Conservation (phyloP, 345 rosid species). For the Anastatica hierochuntica region DNA sequence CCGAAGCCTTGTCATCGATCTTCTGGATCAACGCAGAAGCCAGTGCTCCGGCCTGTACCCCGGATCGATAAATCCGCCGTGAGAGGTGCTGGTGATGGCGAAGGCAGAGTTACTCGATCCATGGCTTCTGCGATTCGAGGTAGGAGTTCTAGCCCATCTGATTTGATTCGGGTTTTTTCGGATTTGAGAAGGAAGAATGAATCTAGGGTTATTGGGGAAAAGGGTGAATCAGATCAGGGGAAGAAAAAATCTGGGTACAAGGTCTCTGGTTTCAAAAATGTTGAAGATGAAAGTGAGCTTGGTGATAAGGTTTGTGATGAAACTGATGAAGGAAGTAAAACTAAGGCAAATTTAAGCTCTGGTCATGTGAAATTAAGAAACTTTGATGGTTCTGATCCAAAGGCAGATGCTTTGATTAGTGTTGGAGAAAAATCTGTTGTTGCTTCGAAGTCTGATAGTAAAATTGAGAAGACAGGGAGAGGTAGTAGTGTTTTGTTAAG, state of each 20-base stretch:
- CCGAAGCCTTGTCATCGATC: conserved; percentile 28
- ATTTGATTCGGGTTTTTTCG: conserved; percentile 42
- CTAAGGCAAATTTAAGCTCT: conserved; percentile 15
- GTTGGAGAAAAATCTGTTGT: conserved; percentile 17
- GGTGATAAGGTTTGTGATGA: conserved; percentile 14
- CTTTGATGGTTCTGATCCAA: conserved; percentile 18
- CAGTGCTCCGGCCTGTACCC: conserved; percentile 43
- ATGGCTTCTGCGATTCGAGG: conserved; percentile 61
- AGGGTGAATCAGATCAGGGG: conserved; percentile 17
- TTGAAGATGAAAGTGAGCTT: conserved; percentile 4
- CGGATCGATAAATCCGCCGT: conserved; percentile 41
- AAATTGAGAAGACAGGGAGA: conserved; percentile 20
- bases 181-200: conserved; percentile 37
- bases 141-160: conserved; percentile 80
- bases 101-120: conserved; percentile 41
- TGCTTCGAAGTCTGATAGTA: conserved; percentile 21
- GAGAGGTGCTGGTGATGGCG: conserved; percentile 23
- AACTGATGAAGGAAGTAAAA: conserved; percentile 16
- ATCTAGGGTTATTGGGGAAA: conserved; percentile 36
- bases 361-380: conserved; percentile 18
- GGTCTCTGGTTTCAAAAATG: conserved; percentile 9
- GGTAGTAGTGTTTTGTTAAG: conserved; percentile 1
- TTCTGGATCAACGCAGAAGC: conserved; percentile 43
- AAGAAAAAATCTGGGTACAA: conserved; percentile 23
- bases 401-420: conserved; percentile 3